phyloP scores from a whole-genome alignment of 306 rosid species.

The Vigna reflexopilosa region DNA sequence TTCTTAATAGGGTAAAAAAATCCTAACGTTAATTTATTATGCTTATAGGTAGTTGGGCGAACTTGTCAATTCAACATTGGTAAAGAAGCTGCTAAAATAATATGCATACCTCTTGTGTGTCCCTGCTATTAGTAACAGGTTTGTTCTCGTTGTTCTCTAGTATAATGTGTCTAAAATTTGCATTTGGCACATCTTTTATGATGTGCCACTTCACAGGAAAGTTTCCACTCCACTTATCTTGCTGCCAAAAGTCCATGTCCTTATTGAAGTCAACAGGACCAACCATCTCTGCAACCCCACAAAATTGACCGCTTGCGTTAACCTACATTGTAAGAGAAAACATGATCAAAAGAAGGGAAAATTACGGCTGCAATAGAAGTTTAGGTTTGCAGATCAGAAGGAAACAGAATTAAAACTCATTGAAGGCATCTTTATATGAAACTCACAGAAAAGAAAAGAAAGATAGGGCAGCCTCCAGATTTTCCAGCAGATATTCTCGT shows the following conservation, averaged over 20 bases:
- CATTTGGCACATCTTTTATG: constrained; percentile 87
- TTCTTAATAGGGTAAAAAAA: neutral
- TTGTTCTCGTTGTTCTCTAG: constrained; percentile 93
- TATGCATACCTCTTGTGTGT: constrained; percentile 85
- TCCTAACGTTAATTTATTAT: neutral
- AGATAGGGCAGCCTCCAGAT: constrained; percentile 79
- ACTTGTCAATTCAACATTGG: constrained; percentile 10
- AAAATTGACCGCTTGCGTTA: constrained; percentile 95
- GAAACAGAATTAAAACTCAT: neutral
- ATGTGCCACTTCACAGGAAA: constrained; percentile 95
- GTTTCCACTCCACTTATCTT: constrained; percentile 98
- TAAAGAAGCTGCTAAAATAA: constrained; percentile 12
- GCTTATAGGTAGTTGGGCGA: neutral
- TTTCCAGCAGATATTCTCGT: constrained; percentile 66
- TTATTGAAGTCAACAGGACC: constrained; percentile 87
- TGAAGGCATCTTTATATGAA: neutral
- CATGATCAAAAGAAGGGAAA: neutral
- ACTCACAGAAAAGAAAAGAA: constrained; percentile 92
- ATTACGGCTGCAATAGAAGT: neutral
- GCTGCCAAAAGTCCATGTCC: constrained; percentile 99
- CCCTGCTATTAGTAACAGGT: constrained; percentile 97
- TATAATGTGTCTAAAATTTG: constrained; percentile 82
- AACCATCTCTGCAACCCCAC: constrained; percentile 93
- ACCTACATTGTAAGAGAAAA: constrained; percentile 59
- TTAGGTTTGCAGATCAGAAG: constrained; percentile 4